Evolutionary conservation across 2,329 filamentous ascomycete genomes (phyloP), one percentile per base, ranked within the genome.

Genomic region (Xylariomycetidae sp.): DNA sequence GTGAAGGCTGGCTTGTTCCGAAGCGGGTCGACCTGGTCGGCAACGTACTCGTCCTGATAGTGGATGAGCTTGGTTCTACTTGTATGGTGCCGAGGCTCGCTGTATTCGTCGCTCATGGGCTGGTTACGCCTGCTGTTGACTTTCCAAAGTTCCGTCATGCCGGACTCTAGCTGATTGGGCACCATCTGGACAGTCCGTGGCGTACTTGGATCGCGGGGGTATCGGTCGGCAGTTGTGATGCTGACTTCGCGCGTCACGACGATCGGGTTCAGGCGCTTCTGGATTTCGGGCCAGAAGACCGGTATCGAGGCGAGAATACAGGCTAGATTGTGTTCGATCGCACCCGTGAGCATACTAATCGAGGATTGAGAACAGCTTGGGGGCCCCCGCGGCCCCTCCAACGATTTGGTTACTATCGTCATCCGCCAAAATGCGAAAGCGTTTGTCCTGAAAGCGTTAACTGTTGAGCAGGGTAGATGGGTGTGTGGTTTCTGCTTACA

Each of bases 371-470:
- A 7, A 14, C 25, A 27, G 14, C 9, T 27, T 14, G 25, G 25
- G 14, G 10, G 25, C n/a, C n/a, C n/a, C n/a, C n/a, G n/a, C n/a
- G n/a, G n/a, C n/a, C n/a, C n/a, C n/a, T n/a, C n/a, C n/a, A n/a
- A n/a, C n/a, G n/a, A n/a, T n/a, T n/a, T n/a, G n/a, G n/a, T n/a
- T n/a, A n/a, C n/a, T n/a, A n/a, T n/a, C 14, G 25, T 10, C 25
- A 27, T 7, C 8, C 25, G 25, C 25, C 25, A 27, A 9, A 14
- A 10, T 14, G 25, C 25, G 25, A 27, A 27, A 7, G 14, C 7
- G 25, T 27, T 27, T 8, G 25, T 14, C 10, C 25, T 27, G 25
- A 27, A 27, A n/a, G n/a, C n/a, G n/a, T n/a, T n/a, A n/a, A n/a
- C n/a, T n/a, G n/a, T n/a, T 27, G 25, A 27, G 15, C 25, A 14